Percentiles rank a stretch among this genome's conserved stretches.
Evolutionary conservation across 768 basidiomycete genomes (phyloP).

Genomic region (Podaxis carcinomalis): DNA sequence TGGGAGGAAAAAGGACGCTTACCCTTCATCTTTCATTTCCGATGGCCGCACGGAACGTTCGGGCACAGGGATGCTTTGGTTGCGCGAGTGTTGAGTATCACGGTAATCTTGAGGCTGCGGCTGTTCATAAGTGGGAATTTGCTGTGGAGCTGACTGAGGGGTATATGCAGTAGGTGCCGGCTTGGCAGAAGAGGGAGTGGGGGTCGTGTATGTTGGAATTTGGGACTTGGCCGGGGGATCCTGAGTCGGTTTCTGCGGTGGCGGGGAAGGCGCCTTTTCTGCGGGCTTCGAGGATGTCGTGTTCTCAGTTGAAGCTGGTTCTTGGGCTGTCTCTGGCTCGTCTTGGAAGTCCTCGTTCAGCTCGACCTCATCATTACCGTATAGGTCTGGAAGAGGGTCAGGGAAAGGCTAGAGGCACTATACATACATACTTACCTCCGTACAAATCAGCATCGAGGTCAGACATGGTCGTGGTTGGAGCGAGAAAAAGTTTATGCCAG

Average conservation of each 20-base stretch:
- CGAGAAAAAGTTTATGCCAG: slow-evolving; percentile 18
- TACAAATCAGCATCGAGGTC: slow-evolving; percentile 90
- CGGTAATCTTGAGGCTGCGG: slow-evolving; percentile 51
- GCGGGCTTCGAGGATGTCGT: slow-evolving; percentile 6
- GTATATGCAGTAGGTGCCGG: not conserved
- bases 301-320: slow-evolving; percentile 12
- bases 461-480: slow-evolving; percentile 47
- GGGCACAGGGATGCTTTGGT: slow-evolving; percentile 39
- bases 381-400: slow-evolving; percentile 50
- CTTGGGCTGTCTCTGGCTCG: slow-evolving; percentile 17
- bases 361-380: slow-evolving; percentile 68
- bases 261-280: slow-evolving; percentile 7
- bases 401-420: not conserved
- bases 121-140: slow-evolving; percentile 78
- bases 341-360: slow-evolving; percentile 40
- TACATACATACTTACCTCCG: slow-evolving; percentile 54
- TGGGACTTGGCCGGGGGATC: slow-evolving; percentile 18
- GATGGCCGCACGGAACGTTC: slow-evolving; percentile 75
- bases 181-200: not conserved
- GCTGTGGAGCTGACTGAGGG: slow-evolving; percentile 46
- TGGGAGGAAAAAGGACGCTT: slow-evolving; percentile 43
- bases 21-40: slow-evolving; percentile 99
- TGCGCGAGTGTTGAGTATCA: slow-evolving; percentile 29
- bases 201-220: slow-evolving; percentile 30
- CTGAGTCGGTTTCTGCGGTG: slow-evolving; percentile 19